Conservation (phyloP, 139 green algal species). For the Microglena sp. region DNA sequence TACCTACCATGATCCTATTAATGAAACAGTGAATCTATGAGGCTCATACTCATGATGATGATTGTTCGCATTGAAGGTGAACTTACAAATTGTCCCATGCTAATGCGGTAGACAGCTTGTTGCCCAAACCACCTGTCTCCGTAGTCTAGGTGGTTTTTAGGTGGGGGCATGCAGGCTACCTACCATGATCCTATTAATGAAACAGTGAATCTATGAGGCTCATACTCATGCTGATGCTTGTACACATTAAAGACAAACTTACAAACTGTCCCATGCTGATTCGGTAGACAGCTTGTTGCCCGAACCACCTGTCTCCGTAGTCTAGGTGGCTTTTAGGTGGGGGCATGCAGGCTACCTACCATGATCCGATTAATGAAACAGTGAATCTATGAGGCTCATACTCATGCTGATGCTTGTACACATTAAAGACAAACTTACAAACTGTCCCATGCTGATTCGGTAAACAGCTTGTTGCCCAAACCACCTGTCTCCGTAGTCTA, state of each 20-base stretch:
- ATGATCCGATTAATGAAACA: slow-evolving; percentile 88
- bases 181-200: slow-evolving; percentile 77
- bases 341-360: too few species aligned
- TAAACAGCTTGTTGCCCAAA: slow-evolving; percentile 93
- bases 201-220: too few species aligned
- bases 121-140: slow-evolving; percentile 79
- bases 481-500: slow-evolving; percentile 54
- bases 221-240: too few species aligned
- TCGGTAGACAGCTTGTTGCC: slow-evolving; percentile 90
- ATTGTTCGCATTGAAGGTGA: background rate
- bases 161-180: too few species aligned
- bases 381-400: too few species aligned
- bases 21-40: too few species aligned
- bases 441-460: slow-evolving; percentile 71
- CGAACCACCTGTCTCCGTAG: slow-evolving; percentile 73
- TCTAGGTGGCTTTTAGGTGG: background rate
- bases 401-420: background rate
- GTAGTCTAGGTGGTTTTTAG: background rate
- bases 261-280: slow-evolving; percentile 64
- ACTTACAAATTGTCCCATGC: slow-evolving; percentile 48
- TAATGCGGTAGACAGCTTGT: slow-evolving; percentile 93
- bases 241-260: background rate
- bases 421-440: background rate
- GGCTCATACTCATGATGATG: too few species aligned
- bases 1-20: slow-evolving; percentile 67